Evolutionary conservation across 176 grass and related monocot species (phyloP).

Genomic region (Alopecurus myosuroides): DNA sequence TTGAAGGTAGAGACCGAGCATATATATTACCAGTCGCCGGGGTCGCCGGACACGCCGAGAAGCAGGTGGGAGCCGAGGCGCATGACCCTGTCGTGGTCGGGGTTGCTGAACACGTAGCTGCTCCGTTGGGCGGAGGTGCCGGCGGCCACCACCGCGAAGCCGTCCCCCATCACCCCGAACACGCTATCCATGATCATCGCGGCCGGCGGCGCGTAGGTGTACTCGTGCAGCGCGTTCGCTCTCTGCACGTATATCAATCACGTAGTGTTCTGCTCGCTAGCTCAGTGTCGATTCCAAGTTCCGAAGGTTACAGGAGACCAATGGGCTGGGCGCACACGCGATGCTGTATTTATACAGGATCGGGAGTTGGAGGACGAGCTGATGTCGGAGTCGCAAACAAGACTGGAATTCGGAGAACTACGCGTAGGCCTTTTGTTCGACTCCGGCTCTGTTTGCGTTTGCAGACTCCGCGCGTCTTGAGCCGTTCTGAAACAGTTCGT

Average conservation of each 20-base stretch:
- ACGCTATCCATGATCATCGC: slow-evolving; percentile 46
- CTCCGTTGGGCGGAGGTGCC: slow-evolving; percentile 55
- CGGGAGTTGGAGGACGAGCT: neutral
- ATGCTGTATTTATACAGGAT: neutral
- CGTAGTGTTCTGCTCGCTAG: neutral
- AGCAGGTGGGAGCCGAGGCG: slow-evolving; percentile 55
- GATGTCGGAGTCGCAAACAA: neutral
- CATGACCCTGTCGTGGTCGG: slow-evolving; percentile 64
- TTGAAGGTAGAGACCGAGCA: neutral
- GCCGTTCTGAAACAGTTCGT: too few species aligned
- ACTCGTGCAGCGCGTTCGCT: neutral
- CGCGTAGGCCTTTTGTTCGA: neutral
- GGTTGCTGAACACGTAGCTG: neutral
- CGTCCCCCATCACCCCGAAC: slow-evolving; percentile 53
- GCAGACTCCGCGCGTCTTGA: too few species aligned
- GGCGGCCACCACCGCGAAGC: slow-evolving; percentile 52
- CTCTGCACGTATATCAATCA: neutral
- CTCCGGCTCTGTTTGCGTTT: neutral
- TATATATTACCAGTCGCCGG: slow-evolving; percentile 55
- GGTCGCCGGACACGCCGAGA: slow-evolving; percentile 54
- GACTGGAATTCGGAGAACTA: neutral
- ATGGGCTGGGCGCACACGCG: neutral
- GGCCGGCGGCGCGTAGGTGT: neutral
- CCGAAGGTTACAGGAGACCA: neutral
- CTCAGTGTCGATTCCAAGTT: neutral